These are phyloP conservation scores for Colletotrichum horii DNA, from an alignment of 2,329 filamentous ascomycete genomes.

Conservation along the genomic window DNA sequence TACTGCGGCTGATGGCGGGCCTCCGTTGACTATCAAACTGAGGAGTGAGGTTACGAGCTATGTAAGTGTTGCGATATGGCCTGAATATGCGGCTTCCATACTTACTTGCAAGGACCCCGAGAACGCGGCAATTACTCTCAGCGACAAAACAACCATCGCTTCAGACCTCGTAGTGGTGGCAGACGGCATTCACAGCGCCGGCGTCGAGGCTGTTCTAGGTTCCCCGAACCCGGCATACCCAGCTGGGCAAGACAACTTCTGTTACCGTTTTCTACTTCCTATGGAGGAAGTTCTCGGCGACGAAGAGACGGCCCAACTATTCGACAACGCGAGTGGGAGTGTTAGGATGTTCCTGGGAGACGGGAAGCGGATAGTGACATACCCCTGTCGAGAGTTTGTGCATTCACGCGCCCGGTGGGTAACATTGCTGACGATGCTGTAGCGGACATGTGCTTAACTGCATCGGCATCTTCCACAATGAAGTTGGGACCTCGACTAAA, in stretches of 20 bases:
- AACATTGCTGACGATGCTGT: neutral
- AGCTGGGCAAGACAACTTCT: constrained; percentile 34
- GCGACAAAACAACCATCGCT: constrained; percentile 28
- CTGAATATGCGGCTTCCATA: neutral
- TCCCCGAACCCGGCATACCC: constrained; percentile 29
- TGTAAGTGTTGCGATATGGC: constrained; percentile 23
- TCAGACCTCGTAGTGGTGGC: constrained; percentile 49
- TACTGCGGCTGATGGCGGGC: constrained; percentile 28
- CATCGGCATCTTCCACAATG: constrained; percentile 35
- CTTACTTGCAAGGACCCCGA: constrained; percentile 24
- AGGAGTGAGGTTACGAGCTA: constrained; percentile 29
- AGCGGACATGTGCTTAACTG: constrained; percentile 40
- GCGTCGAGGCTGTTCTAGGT: constrained; percentile 32
- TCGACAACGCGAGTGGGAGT: constrained; percentile 23
- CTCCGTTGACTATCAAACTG: constrained; percentile 28
- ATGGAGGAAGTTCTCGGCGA: constrained; percentile 31
- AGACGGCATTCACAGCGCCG: constrained; percentile 46
- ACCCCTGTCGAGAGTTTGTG: constrained; percentile 36
- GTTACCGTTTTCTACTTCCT: constrained; percentile 42
- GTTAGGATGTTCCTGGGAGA: constrained; percentile 9
- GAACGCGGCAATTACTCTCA: constrained; percentile 31
- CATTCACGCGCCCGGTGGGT: neutral
- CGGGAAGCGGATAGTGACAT: constrained; percentile 34
- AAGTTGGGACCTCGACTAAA: constrained; percentile 13
- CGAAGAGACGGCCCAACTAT: constrained; percentile 25